Evolutionary conservation across 352 stramenopile species (phyloP).

Genomic region (Pythium dissotocum): DNA sequence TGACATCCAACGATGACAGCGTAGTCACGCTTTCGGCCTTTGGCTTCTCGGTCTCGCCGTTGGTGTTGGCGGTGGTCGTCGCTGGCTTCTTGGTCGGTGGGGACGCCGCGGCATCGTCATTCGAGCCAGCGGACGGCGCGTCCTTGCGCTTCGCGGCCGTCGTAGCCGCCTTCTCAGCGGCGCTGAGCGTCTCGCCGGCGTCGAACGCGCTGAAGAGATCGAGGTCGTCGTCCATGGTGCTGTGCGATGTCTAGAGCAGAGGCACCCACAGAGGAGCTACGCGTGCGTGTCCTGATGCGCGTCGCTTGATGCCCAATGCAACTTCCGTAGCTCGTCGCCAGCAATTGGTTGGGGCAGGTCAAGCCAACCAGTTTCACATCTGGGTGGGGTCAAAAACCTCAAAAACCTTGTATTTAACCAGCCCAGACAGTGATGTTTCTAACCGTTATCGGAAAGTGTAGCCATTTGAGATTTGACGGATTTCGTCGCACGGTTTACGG

Average conservation of each 20-base stretch:
- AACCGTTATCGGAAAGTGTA: conserved; percentile 20
- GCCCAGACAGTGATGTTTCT: background rate
- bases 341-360: conserved; percentile 26
- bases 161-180: conserved; percentile 46
- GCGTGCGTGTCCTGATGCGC: conserved; percentile 4
- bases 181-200: conserved; percentile 66
- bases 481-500: background rate
- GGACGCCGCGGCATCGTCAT: conserved; percentile 37
- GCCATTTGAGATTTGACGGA: conserved; percentile 9
- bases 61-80: background rate
- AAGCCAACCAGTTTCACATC: conserved; percentile 15
- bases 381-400: conserved; percentile 19
- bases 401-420: conserved; percentile 26
- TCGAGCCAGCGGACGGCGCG: conserved; percentile 17
- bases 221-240: conserved; percentile 80
- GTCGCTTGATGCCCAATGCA: conserved; percentile 19
- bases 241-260: background rate
- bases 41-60: conserved; percentile 1
- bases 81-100: conserved; percentile 61
- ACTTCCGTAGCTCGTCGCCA: conserved; percentile 16
- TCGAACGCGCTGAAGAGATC: conserved; percentile 95
- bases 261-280: background rate
- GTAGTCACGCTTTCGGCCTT: conserved; percentile 14
- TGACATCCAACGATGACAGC: conserved; percentile 41
- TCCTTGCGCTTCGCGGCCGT: conserved; percentile 49